Evolutionary conservation across 2,329 filamentous ascomycete species (phyloP), one percentile per base, ranked within the genome.

Genomic region (Graphilbum sp.): DNA sequence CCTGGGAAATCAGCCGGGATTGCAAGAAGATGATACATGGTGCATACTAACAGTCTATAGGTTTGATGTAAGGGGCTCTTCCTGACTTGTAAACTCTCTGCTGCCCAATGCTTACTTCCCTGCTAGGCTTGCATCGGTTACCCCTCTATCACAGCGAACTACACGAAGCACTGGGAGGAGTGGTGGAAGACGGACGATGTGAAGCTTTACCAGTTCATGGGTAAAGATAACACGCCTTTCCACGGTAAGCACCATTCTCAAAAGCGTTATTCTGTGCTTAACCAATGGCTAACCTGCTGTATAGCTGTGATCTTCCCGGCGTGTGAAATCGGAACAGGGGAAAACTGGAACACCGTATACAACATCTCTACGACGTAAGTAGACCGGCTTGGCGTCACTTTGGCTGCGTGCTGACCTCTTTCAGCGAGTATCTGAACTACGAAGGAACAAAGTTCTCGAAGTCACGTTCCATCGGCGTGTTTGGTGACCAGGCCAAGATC

Each of bases 111-210:
- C n/a, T n/a, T n/a, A n/a, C n/a, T n/a, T n/a, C n/a, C n/a, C 16
- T 13, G 52, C 34, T 49, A 54, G 83, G 79, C 85, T 85, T 95
- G 54, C 84, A 93, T 94, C 51, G 87, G 87, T 17, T 95, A 95
- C 55, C 78, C 86, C n/a, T 93, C 85, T 2, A 95, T 95, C 48
- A 94, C 87, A 2, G 84, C 83, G 46, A 86, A 75, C 49, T 93
- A 93, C 57, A 94, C 86, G 5, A 66, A 72, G 39, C 54, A 57
- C 13, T 95, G 87, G 87, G 77, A 93, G 62, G 71, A 83, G 52
- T 95, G 87, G 87, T 95, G 87, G 87, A 77, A 80, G 53, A 80
- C 92, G 0, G 79, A 93, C 33, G 69, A 93, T 25, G 86, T 95
- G 35, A 72, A 79, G 52, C 71, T 95, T 12, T 94, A 90, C 58